phyloP scores from a whole-genome alignment of 1,139 yeast species.

The Starmera stellimalicola region DNA sequence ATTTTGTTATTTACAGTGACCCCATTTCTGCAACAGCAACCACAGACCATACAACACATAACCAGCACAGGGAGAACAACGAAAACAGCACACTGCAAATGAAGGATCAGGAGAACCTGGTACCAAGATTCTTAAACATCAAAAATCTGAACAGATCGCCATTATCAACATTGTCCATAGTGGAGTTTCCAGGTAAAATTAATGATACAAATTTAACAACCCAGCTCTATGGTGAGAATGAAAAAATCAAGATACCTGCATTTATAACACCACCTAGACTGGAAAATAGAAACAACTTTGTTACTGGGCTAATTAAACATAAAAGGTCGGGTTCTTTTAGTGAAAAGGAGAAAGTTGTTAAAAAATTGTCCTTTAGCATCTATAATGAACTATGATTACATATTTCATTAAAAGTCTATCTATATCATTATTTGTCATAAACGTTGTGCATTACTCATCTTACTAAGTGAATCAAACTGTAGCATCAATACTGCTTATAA shows the following conservation, averaged over 20 bases:
- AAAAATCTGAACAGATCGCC: constrained; percentile 3
- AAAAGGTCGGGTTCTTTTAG: constrained; percentile 11
- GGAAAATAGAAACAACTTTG: constrained; percentile 9
- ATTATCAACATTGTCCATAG: constrained; percentile 10
- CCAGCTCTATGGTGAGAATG: constrained; percentile 1
- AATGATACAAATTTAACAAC: not conserved
- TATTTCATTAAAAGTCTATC: not conserved
- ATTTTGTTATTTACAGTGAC: constrained; percentile 17
- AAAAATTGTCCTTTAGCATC: constrained; percentile 15
- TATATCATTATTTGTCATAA: too few relatives aligned
- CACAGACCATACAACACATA: not conserved
- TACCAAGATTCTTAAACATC: constrained; percentile 3
- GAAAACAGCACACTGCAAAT: constrained; percentile 11
- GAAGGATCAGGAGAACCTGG: constrained; percentile 12
- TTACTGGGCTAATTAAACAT: constrained; percentile 3
- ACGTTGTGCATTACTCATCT: too few relatives aligned
- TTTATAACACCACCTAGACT: constrained; percentile 19
- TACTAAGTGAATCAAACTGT: too few relatives aligned
- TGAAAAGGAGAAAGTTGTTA: constrained; percentile 13
- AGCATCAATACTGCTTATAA: too few relatives aligned
- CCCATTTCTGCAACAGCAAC: constrained; percentile 15
- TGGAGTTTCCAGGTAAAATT: constrained; percentile 11
- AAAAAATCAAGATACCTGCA: constrained; percentile 10
- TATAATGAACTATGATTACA: constrained; percentile 8
- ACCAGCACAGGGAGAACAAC: not conserved